Percentiles rank a stretch among this genome's conserved stretches.
Evolutionary conservation across 2,329 filamentous ascomycete genomes (phyloP).

Genomic region (Pestalotiopsis sp.): DNA sequence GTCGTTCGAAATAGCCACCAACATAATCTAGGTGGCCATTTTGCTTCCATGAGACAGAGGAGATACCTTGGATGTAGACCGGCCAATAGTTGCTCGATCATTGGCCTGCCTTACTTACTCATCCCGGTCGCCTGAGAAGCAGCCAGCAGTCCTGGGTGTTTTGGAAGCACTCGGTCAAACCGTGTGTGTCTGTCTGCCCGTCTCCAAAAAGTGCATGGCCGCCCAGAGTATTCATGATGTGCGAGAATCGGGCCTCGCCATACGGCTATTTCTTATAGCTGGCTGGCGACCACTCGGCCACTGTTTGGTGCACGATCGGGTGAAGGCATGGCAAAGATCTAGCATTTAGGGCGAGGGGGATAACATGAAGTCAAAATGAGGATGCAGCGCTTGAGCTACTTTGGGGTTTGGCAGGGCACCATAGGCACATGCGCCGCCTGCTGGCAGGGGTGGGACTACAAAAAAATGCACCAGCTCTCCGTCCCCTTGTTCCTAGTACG

Average conservation of each 20-base stretch:
- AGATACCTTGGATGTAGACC: background rate
- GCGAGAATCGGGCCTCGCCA: background rate
- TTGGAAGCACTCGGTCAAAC: background rate
- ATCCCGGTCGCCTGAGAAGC: background rate
- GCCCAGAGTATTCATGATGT: background rate
- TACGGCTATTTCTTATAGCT: background rate
- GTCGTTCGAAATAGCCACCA: background rate
- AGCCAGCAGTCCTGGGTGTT: background rate
- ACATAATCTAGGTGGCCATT: background rate
- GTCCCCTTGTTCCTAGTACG: constrained; percentile 9
- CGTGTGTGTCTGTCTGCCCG: background rate
- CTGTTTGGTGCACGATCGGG: background rate
- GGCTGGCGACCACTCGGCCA: background rate
- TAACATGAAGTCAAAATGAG: constrained; percentile 15
- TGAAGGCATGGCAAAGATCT: background rate
- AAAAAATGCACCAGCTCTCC: background rate
- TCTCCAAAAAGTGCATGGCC: background rate
- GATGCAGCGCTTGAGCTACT: constrained; percentile 8
- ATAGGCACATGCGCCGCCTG: background rate
- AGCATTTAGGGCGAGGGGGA: constrained; percentile 6
- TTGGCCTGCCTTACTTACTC: background rate
- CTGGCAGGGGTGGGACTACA: background rate
- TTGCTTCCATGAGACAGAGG: background rate
- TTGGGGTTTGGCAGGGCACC: constrained; percentile 9
- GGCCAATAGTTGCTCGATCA: background rate